These are phyloP conservation scores for Daldinia grandis DNA, from an alignment of 495 filamentous ascomycete species.

Conservation along the genomic window DNA sequence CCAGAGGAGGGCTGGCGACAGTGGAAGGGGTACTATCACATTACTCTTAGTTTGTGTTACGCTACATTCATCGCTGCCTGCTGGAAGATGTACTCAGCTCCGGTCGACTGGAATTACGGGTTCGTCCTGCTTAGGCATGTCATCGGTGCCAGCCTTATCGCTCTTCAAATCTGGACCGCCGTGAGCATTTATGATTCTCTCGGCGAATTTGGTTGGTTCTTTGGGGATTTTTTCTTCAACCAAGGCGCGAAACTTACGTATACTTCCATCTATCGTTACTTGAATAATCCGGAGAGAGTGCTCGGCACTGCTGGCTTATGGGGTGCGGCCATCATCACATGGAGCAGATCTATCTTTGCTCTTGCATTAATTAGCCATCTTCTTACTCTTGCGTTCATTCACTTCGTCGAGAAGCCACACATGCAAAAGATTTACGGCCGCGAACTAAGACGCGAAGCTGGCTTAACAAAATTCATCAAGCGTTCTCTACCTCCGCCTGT, in stretches of 20 bases:
- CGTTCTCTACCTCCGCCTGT: constrained; percentile 85
- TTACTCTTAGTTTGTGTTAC: constrained; percentile 89
- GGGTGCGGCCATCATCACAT: constrained; percentile 92
- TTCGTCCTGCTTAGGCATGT: constrained; percentile 87
- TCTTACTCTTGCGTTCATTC: constrained; percentile 84
- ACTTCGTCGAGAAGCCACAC: constrained; percentile 93
- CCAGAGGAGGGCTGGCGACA: constrained; percentile 93
- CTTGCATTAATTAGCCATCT: constrained; percentile 87
- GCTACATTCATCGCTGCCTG: constrained; percentile 87
- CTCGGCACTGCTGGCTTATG: constrained; percentile 95
- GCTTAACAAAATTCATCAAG: constrained; percentile 88
- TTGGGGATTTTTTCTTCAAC: constrained; percentile 97
- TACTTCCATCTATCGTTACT: constrained; percentile 94
- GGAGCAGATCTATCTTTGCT: constrained; percentile 82
- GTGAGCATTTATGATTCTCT: constrained; percentile 95
- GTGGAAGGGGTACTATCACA: constrained; percentile 96
- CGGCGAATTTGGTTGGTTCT: constrained; percentile 99
- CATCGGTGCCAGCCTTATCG: constrained; percentile 78
- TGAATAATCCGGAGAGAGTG: constrained; percentile 96
- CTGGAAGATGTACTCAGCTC: constrained; percentile 94
- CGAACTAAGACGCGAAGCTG: constrained; percentile 83
- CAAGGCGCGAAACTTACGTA: constrained; percentile 88
- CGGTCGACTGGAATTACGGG: constrained; percentile 84
- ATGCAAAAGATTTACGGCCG: constrained; percentile 98
- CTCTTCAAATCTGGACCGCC: constrained; percentile 91